Evolutionary conservation across 2,329 filamentous ascomycete genomes (phyloP), one percentile per base, ranked within the genome.

Genomic region (Trichoderma lentiforme): DNA sequence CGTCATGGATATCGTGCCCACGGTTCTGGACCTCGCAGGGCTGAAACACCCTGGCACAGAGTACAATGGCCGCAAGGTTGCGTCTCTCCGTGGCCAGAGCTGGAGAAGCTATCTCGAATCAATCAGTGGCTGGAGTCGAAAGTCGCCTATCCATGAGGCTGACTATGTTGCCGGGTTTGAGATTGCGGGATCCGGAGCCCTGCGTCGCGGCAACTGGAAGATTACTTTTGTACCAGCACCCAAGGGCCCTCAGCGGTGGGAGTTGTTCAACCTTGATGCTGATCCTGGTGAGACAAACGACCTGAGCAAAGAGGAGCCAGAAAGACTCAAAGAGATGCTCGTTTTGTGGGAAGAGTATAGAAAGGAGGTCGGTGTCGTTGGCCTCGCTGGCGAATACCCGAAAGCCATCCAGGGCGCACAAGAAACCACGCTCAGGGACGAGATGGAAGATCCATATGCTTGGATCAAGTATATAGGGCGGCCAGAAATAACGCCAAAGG

Each of bases 311-410:
- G 51, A 73, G 43, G 71, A 79, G 57, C 75, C 76, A 3, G 74
- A 76, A 26, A 76, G 74, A 51, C 73, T 81, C 34, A 74, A 76
- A 15, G 77, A 78, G 56, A 73, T 81, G 71, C 67, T 81, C 21
- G 71, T 64, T 21, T 69, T 74, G 6, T 79, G 77, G 77, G 75
- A 82, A 28, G 81, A 82, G 6, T 86, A 85, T 75, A 65, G 71
- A 36, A 68, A 66, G 32, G 74, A 76, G 32, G 73, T 72, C 1
- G 75, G 74, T 3, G 73, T 75, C 4, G 73, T 75, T 32, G 67
- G 67, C 1, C 57, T 70, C 6, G 67, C 67, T 34, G 67, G 67
- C 9, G 67, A 70, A 34, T 62, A 62, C 14, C 67, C 67, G 3
- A 62, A 34, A 34, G 67, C 67, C 8, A 4, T 70, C 11, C 67